A percentile compares a stretch with the other conserved stretches of the same genome.
Conservation (phyloP, 225 moss, liverwort and hornwort genomes). For the Sphagnum tenellum region DNA sequence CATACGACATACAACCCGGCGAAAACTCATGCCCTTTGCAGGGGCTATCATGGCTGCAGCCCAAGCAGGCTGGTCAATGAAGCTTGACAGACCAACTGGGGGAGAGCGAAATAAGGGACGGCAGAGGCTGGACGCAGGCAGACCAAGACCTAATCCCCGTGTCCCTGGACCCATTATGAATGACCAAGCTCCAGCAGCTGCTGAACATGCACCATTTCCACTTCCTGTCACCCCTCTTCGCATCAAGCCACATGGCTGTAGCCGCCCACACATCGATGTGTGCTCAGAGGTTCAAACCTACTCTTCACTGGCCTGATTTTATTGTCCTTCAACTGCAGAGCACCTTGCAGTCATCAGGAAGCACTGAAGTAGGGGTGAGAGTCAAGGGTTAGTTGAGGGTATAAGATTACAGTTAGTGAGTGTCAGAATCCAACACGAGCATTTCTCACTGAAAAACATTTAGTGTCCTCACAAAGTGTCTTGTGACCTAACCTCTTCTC, state of each 20-base stretch:
- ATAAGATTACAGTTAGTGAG: no score
- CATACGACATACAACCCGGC: slow-evolving; percentile 54
- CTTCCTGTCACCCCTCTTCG: slow-evolving; percentile 72
- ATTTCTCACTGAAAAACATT: no score
- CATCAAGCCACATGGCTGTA: slow-evolving; percentile 89
- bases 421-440: no score
- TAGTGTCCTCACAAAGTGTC: no score
- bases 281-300: slow-evolving; percentile 61
- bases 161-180: slow-evolving; percentile 17
- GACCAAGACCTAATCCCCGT: slow-evolving; percentile 31
- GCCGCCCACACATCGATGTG: slow-evolving; percentile 71
- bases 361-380: no score
- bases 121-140: slow-evolving; percentile 32
- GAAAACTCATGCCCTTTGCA: slow-evolving; percentile 79
- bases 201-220: slow-evolving; percentile 41
- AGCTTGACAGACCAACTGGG: slow-evolving; percentile 71
- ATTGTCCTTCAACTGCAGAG: no score
- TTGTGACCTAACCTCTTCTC: neutral
- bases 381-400: no score
- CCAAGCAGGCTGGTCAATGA: slow-evolving; percentile 94
- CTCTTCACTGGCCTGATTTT: no score
- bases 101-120: slow-evolving; percentile 27
- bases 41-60: slow-evolving; percentile 83
- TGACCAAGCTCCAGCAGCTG: slow-evolving; percentile 32
- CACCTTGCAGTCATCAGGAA: no score